Base-by-base conservation (phyloP, 495 filamentous ascomycete species). In the Echria macrotheca region DNA sequence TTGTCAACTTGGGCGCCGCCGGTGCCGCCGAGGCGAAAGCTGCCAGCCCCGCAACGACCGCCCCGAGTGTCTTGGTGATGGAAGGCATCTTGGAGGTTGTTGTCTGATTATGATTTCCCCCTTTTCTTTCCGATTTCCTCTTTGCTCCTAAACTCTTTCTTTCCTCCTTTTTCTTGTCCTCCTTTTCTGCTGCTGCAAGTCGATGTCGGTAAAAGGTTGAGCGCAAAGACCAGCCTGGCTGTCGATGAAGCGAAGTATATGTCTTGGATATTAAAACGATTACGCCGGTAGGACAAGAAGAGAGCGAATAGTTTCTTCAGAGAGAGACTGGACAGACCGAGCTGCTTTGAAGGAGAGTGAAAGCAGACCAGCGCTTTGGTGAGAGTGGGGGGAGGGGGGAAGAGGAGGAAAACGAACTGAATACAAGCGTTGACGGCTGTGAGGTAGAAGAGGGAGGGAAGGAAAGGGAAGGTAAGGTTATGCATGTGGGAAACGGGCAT, bases 321-420 rank as follows among this genome's bases (percentile, higher is more conserved):
- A 42, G 53, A 52, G 55, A 55, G 52, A 58, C 39, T 40, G 46
- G 50, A 59, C 61, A 61, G 61, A 58, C 61, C 47, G 55, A 59
- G 58, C 58, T 60, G 61, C 54, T 61, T n/a, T 57, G 59, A 66
- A 69, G 53, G 67, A 65, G 68, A 72, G 65, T 64, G 60, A 74
- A 72, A 79, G 75, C 76, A 79, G 71, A 77, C 74, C 74, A 72
- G 74, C 69, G 76, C 74, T 79, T 75, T 64, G 63, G 54, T 54
- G 44, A 42, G 40, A 19, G 31, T 31, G 49, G 18, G 40, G 40
- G 46, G 32, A 22, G 47, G 51, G 19, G 40, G 29, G 45, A 33
- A 40, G 25, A n/a, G n/a, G 40, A 32, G 44, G 36, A 43, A 55
- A 36, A 28, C 52, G 59, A 64, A 67, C 60, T 55, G 65, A 65